Evolutionary conservation across 768 basidiomycete genomes (phyloP).

Genomic region (Trichaptum fuscoviolaceum): DNA sequence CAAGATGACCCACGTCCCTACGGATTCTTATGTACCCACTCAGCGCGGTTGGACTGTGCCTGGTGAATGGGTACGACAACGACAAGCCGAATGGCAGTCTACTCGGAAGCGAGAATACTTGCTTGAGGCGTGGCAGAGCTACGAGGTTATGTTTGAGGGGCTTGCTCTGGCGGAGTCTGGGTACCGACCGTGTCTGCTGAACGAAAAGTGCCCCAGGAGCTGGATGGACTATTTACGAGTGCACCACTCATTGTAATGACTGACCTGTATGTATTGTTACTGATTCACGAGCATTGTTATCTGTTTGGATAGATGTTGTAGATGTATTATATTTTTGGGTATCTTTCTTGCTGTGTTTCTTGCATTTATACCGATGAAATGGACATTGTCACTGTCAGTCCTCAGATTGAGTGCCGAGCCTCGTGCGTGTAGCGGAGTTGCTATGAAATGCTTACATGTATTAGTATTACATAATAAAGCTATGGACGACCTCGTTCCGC

Average conservation of each 20-base stretch:
- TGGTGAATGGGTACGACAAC: background rate
- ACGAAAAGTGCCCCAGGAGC: background rate
- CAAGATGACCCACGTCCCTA: slow-evolving; percentile 3
- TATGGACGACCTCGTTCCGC: slow-evolving; percentile 1
- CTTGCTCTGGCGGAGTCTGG: slow-evolving; percentile 9
- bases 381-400: background rate
- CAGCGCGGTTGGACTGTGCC: background rate
- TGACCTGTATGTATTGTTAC: background rate
- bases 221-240: slow-evolving; percentile 5
- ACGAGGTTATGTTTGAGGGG: slow-evolving; percentile 10
- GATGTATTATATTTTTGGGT: background rate
- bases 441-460: background rate
- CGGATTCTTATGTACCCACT: background rate
- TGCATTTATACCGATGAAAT: background rate
- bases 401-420: too few relatives aligned
- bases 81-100: slow-evolving; percentile 8
- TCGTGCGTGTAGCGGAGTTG: background rate
- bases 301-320: background rate
- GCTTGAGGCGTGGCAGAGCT: slow-evolving; percentile 8
- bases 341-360: background rate
- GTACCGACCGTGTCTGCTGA: slow-evolving; percentile 9
- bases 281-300: background rate
- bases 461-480: background rate
- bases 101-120: slow-evolving; percentile 10
- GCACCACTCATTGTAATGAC: background rate